Evolutionary conservation across 768 basidiomycete species (phyloP).

Genomic region (Boletellus emodensis): DNA sequence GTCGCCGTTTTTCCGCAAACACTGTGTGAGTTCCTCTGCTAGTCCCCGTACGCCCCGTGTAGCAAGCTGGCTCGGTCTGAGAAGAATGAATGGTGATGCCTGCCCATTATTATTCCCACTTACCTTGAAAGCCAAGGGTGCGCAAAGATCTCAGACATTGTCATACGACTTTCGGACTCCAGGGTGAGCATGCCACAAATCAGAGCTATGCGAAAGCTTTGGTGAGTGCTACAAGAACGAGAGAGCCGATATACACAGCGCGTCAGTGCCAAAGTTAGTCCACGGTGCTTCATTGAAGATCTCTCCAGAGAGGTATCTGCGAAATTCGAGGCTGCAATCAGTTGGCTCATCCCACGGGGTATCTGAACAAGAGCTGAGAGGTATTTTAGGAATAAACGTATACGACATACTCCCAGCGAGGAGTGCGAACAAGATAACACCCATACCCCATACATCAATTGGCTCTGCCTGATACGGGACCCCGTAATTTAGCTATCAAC

Average conservation of each 20-base stretch:
- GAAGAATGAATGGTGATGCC: not conserved
- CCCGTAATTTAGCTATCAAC: slow-evolving; percentile 55
- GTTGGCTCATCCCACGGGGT: slow-evolving; percentile 99
- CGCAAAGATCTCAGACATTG: slow-evolving; percentile 47
- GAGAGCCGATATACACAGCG: slow-evolving; percentile 53
- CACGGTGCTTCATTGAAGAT: slow-evolving; percentile 78
- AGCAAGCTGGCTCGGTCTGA: slow-evolving; percentile 68
- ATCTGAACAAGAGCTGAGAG: slow-evolving; percentile 44
- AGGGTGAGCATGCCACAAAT: slow-evolving; percentile 72
- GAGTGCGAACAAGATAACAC: slow-evolving; percentile 90
- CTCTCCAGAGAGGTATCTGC: slow-evolving; percentile 67
- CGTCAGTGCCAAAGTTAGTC: slow-evolving; percentile 55
- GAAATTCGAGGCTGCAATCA: slow-evolving; percentile 68
- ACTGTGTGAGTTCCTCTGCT: slow-evolving; percentile 67
- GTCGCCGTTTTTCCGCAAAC: slow-evolving; percentile 68
- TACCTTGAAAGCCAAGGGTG: slow-evolving; percentile 80
- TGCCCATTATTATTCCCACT: slow-evolving; percentile 5
- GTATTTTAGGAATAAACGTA: no score
- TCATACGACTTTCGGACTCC: slow-evolving; percentile 64
- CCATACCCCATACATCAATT: slow-evolving; percentile 93
- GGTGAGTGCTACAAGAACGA: not conserved
- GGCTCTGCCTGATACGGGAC: slow-evolving; percentile 84
- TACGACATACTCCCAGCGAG: slow-evolving; percentile 76
- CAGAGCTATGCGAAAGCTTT: slow-evolving; percentile 48
- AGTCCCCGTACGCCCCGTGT: slow-evolving; percentile 47